Conservation (phyloP, 129 eudicot genomes). For the Gnaphalium uliginosum region DNA sequence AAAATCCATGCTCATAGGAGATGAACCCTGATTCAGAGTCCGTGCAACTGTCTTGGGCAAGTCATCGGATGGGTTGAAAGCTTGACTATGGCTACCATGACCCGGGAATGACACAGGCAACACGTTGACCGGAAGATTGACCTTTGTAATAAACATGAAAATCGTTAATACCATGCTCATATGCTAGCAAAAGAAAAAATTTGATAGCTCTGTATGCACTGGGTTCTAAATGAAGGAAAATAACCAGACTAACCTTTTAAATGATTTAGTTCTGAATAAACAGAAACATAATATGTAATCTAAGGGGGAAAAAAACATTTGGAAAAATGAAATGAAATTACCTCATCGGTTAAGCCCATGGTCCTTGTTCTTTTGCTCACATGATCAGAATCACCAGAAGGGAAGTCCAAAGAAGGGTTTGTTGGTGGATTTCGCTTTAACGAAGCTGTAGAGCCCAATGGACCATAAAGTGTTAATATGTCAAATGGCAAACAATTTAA, state of each 20-base stretch:
- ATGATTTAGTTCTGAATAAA: no score
- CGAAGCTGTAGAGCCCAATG: slow-evolving; percentile 39
- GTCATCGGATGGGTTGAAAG: slow-evolving; percentile 36
- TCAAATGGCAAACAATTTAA: background rate
- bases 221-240: no score
- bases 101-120: slow-evolving; percentile 73
- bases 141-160: slow-evolving; percentile 41
- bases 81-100: slow-evolving; percentile 41
- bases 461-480: background rate
- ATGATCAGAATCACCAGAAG: slow-evolving; percentile 78
- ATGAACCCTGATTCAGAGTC: slow-evolving; percentile 40
- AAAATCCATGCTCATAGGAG: slow-evolving; percentile 68
- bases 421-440: slow-evolving; percentile 78
- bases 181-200: background rate
- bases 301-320: no score
- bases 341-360: slow-evolving; percentile 80
- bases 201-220: no score
- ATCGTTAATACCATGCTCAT: background rate
- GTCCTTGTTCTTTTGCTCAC: slow-evolving; percentile 67
- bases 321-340: slow-evolving; percentile 17
- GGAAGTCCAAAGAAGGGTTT: slow-evolving; percentile 75
- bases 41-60: slow-evolving; percentile 58
- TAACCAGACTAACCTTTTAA: no score
- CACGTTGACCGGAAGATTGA: slow-evolving; percentile 71
- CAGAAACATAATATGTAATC: no score